These are phyloP conservation scores for Talaromyces borbonicus DNA, from an alignment of 495 filamentous ascomycete genomes.

Conservation along the genomic window DNA sequence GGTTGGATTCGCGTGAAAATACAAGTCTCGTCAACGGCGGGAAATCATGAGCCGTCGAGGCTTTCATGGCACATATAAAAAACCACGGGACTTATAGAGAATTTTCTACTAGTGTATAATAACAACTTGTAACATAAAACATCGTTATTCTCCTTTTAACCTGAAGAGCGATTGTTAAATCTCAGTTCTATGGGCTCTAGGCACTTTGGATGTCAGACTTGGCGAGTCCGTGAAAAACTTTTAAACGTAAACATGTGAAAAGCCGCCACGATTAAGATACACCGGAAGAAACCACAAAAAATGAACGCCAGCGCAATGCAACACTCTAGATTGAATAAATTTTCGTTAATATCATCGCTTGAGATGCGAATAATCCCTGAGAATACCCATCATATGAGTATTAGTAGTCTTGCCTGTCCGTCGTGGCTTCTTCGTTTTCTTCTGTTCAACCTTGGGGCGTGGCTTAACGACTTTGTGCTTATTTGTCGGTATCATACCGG, in stretches of 20 bases:
- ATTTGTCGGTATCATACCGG: constrained; percentile 68
- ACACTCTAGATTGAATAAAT: background rate
- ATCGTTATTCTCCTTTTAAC: constrained; percentile 8
- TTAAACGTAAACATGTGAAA: too few species aligned
- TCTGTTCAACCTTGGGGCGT: constrained; percentile 44
- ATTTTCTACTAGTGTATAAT: constrained; percentile 3
- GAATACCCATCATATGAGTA: constrained; percentile 78
- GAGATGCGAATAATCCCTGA: constrained; percentile 72
- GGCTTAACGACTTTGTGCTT: constrained; percentile 56
- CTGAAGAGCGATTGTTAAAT: background rate
- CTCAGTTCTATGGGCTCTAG: too few species aligned
- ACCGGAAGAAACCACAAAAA: background rate
- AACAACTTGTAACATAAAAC: constrained; percentile 6
- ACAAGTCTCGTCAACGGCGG: constrained; percentile 26
- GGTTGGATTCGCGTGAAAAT: constrained; percentile 13
- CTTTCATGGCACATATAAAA: background rate
- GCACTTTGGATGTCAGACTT: too few species aligned
- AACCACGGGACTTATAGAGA: constrained; percentile 1
- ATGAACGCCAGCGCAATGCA: constrained; percentile 6
- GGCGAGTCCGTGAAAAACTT: too few species aligned
- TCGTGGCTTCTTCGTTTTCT: constrained; percentile 55
- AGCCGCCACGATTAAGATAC: background rate
- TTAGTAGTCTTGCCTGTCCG: constrained; percentile 82
- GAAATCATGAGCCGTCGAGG: constrained; percentile 19
- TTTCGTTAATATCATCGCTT: too few species aligned